A percentile compares a stretch with the other conserved stretches of the same genome.
Evolutionary conservation across 176 grass and related monocot genomes (phyloP).

Genomic region (Musa acuminata): DNA sequence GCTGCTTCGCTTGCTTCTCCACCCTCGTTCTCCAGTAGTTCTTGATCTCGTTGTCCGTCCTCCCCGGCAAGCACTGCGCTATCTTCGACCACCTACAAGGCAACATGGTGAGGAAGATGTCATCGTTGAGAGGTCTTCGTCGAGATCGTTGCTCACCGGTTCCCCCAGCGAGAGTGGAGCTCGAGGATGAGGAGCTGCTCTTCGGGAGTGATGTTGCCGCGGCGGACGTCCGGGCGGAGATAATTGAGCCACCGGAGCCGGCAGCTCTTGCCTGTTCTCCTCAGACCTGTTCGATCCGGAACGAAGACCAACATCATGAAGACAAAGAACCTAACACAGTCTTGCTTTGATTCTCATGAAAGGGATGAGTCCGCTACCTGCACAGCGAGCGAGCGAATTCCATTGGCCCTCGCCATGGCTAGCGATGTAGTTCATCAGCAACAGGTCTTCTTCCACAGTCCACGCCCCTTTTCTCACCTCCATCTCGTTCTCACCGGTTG

Average conservation of each 20-base stretch:
- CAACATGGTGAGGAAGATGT: neutral
- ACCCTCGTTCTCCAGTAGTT: conserved; percentile 98
- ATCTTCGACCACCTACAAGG: conserved; percentile 80
- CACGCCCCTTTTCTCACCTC: neutral
- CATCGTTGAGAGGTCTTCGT: too few species aligned
- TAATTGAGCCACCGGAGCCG: conserved; percentile 11
- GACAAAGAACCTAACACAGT: too few species aligned
- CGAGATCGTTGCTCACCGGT: neutral
- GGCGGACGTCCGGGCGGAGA: conserved; percentile 7
- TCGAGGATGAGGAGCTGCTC: conserved; percentile 17
- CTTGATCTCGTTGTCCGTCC: conserved; percentile 98
- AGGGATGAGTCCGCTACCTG: neutral
- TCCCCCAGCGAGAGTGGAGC: conserved; percentile 9
- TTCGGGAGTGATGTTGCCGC: conserved; percentile 10
- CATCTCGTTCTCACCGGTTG: neutral
- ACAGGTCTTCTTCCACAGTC: conserved; percentile 2
- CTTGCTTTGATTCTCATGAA: too few species aligned
- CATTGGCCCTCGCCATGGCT: conserved; percentile 1
- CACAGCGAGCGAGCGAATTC: conserved; percentile 1
- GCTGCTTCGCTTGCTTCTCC: conserved; percentile 97
- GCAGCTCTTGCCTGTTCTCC: conserved; percentile 7
- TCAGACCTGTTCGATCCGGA: neutral
- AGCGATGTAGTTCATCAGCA: conserved; percentile 2
- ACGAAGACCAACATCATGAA: neutral
- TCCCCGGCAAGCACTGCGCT: conserved; percentile 78